phyloP scores from a whole-genome alignment of 2,329 filamentous ascomycete species.

The Colletotrichum sansevieriae region DNA sequence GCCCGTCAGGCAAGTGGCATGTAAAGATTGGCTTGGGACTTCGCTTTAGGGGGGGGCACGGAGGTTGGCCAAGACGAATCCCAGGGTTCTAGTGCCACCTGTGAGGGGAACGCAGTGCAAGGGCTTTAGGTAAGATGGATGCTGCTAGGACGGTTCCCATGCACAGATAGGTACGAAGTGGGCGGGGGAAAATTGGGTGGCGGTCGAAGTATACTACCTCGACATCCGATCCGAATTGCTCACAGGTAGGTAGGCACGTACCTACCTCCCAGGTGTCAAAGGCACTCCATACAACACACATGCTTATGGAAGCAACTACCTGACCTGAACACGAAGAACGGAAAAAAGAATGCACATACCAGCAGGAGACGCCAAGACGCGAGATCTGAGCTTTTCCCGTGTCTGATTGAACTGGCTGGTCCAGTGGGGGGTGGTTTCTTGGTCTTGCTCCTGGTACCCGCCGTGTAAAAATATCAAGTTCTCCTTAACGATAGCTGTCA shows the following conservation, averaged over 20 bases:
- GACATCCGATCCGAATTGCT: background rate
- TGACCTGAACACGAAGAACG: background rate
- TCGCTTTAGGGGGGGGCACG: conserved; percentile 19
- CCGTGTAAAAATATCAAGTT: conserved; percentile 6
- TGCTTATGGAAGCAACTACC: too few relatives aligned
- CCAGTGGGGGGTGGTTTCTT: background rate
- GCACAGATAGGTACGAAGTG: background rate
- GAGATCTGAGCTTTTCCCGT: conserved; percentile 35
- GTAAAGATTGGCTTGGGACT: conserved; percentile 17
- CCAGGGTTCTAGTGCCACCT: too few relatives aligned
- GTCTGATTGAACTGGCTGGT: background rate
- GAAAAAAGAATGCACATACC: background rate
- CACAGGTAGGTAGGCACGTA: background rate
- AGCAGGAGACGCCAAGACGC: conserved; percentile 26
- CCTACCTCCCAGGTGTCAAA: background rate
- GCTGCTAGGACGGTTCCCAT: background rate
- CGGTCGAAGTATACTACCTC: background rate
- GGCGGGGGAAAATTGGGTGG: background rate
- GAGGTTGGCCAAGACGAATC: conserved; percentile 27
- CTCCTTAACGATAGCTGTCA: conserved; percentile 21
- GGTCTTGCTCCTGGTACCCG: background rate
- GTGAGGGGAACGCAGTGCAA: background rate
- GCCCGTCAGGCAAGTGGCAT: conserved; percentile 27
- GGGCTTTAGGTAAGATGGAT: conserved; percentile 14
- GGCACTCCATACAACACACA: background rate